Conservation (phyloP, 179 eudicot genomes). For the Spinacia oleracea region DNA sequence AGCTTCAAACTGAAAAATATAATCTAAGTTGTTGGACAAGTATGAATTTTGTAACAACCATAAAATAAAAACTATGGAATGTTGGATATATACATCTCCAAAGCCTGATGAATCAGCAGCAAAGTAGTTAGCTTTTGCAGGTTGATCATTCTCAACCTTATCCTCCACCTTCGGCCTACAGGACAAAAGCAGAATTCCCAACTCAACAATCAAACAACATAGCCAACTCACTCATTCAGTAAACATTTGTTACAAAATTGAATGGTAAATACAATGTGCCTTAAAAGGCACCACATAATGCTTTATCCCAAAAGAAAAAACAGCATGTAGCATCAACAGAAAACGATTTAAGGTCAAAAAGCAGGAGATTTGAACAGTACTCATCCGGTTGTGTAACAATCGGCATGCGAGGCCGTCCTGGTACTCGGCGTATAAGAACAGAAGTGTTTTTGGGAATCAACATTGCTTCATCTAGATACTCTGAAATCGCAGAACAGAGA, state of each 20-base stretch:
- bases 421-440: conserved; percentile 89
- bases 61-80: neutral
- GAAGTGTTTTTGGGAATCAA: conserved; percentile 94
- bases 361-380: conserved; percentile 60
- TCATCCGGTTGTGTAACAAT: conserved; percentile 77
- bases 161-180: conserved; percentile 66
- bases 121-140: conserved; percentile 39
- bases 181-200: conserved; percentile 20
- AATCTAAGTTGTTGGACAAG: conserved; percentile 6
- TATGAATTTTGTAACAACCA: neutral
- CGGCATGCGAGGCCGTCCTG: conserved; percentile 90
- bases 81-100: conserved; percentile 51
- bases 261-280: neutral
- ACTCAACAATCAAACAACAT: conserved; percentile 18
- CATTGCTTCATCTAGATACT: conserved; percentile 84
- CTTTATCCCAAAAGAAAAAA: neutral
- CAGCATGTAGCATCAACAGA: conserved; percentile 2
- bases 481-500: conserved; percentile 77
- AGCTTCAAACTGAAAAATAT: conserved; percentile 60
- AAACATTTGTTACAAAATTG: no score
- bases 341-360: conserved; percentile 17
- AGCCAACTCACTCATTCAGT: conserved; percentile 3
- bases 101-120: conserved; percentile 56
- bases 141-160: conserved; percentile 49
- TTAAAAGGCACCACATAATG: neutral